A percentile compares a stretch with the other conserved stretches of the same genome.
These are phyloP conservation scores for Nissolia schottii DNA, from an alignment of 306 rosid species.

Conservation along the genomic window DNA sequence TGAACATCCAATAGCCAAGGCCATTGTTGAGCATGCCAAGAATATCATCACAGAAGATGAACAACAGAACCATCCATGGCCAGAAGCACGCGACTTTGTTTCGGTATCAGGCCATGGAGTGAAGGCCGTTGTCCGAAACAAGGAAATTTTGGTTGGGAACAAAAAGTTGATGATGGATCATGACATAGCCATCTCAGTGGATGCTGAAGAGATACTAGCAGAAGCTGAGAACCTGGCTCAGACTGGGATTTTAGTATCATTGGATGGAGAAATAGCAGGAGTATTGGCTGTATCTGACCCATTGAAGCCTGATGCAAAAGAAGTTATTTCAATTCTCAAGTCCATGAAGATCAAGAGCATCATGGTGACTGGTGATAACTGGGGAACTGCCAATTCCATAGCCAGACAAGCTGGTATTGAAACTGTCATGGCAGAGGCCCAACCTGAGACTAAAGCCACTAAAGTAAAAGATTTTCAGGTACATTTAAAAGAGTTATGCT, in stretches of 20 bases:
- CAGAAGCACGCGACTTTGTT: slow-evolving; percentile 56
- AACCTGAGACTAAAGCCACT: slow-evolving; percentile 62
- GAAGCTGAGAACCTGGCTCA: slow-evolving; percentile 69
- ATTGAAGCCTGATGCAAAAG: slow-evolving; percentile 60
- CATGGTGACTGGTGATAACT: slow-evolving; percentile 86
- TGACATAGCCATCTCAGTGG: slow-evolving; percentile 40
- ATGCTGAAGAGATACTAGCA: slow-evolving; percentile 50
- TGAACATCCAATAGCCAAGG: slow-evolving; percentile 84
- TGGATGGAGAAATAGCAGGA: slow-evolving; percentile 53
- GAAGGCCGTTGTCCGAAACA: slow-evolving; percentile 50
- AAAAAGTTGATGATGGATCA: slow-evolving; percentile 61
- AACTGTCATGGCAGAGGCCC: slow-evolving; percentile 69
- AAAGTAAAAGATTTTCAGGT: slow-evolving; percentile 76
- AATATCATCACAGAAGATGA: slow-evolving; percentile 39
- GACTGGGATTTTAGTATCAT: slow-evolving; percentile 65
- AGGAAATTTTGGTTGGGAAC: slow-evolving; percentile 65
- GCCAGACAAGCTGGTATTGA: slow-evolving; percentile 75
- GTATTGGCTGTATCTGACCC: slow-evolving; percentile 77
- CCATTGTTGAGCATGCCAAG: slow-evolving; percentile 71
- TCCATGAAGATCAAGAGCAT: slow-evolving; percentile 69
- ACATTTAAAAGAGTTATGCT: too few species aligned
- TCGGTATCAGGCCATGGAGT: slow-evolving; percentile 82
- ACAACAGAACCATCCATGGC: slow-evolving; percentile 50
- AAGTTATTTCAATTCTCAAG: slow-evolving; percentile 68
- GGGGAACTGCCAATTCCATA: slow-evolving; percentile 90